phyloP scores from a whole-genome alignment of 176 grass and related monocot species.

The Oryza glumipatula region DNA sequence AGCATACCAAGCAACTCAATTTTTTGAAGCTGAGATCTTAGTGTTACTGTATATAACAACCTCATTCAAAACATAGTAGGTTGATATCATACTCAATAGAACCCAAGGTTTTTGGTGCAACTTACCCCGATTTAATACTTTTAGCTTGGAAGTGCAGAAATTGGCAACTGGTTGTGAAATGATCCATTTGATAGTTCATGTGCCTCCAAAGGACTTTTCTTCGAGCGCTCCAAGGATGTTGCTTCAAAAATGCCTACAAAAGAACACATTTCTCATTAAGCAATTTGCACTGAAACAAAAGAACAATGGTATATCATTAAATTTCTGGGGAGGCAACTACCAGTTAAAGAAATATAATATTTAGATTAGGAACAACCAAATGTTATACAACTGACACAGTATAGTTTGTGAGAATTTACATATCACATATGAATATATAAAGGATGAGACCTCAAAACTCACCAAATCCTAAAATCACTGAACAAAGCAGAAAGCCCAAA shows the following conservation, averaged over 20 bases:
- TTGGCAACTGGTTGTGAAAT: conserved; percentile 72
- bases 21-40: not conserved
- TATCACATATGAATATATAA: conserved; percentile 28
- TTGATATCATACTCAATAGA: not conserved
- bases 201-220: conserved; percentile 70
- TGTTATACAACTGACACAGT: conserved; percentile 7
- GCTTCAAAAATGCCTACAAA: conserved; percentile 90
- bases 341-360: conserved; percentile 29
- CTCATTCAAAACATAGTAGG: not conserved
- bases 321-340: not conserved
- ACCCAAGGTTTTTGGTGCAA: conserved; percentile 20
- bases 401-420: conserved; percentile 26
- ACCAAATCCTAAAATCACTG: conserved; percentile 82
- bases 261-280: conserved; percentile 11
- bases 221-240: conserved; percentile 79
- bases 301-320: conserved; percentile 3
- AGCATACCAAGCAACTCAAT: conserved; percentile 10
- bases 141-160: conserved; percentile 82
- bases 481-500: conserved; percentile 79
- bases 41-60: not conserved
- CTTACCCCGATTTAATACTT: conserved; percentile 17
- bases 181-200: conserved; percentile 71
- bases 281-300: conserved; percentile 19
- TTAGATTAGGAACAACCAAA: conserved; percentile 34
- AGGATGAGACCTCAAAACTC: conserved; percentile 44